phyloP scores from a whole-genome alignment of 1,139 yeast genomes.

The Petasospora fabianii region DNA sequence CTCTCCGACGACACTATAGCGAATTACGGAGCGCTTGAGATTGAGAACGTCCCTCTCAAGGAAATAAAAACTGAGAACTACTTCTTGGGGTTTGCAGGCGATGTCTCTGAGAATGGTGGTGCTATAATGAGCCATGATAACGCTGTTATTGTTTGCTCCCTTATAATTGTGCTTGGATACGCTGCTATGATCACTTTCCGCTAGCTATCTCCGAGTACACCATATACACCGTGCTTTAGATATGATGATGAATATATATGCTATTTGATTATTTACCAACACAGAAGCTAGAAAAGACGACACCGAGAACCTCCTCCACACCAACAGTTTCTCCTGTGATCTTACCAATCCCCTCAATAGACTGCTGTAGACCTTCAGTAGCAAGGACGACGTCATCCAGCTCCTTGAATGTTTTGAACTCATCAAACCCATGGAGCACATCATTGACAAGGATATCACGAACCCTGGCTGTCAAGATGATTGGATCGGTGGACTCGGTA shows the following conservation, averaged over 20 bases:
- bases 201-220: not conserved
- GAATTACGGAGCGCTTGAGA: too few species aligned
- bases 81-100: not conserved
- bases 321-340: conserved; percentile 90
- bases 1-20: too few species aligned
- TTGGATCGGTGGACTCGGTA: conserved; percentile 52
- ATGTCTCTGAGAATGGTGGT: not conserved
- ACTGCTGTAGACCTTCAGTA: conserved; percentile 66
- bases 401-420: conserved; percentile 49
- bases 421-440: conserved; percentile 66
- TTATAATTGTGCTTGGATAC: not conserved
- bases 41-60: too few species aligned
- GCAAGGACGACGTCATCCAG: conserved; percentile 77
- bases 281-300: conserved; percentile 87
- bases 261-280: conserved; percentile 65
- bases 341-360: conserved; percentile 86
- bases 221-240: too few species aligned
- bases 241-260: not conserved
- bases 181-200: not conserved
- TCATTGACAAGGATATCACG: conserved; percentile 70
- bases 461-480: conserved; percentile 70
- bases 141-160: not conserved
- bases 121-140: not conserved
- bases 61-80: too few species aligned
- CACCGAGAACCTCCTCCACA: conserved; percentile 86